These are phyloP conservation scores for Pythium monospermum DNA, from an alignment of 352 stramenopile species.

Conservation along the genomic window DNA sequence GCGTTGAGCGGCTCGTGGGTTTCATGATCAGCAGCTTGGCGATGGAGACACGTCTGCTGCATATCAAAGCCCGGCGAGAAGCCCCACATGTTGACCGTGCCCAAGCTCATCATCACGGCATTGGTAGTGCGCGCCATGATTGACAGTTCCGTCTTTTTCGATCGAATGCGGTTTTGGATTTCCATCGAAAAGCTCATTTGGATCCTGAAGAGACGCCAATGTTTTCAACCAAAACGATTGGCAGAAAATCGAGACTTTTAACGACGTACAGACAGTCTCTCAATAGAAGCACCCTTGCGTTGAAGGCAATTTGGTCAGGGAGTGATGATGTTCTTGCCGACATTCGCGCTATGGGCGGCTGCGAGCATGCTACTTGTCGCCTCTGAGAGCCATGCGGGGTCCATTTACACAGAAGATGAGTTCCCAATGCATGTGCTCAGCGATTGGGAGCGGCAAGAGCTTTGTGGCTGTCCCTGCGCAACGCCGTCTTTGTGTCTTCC, in stretches of 20 bases:
- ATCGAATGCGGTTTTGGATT: background rate
- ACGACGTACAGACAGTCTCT: constrained; percentile 1
- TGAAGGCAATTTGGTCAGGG: constrained; percentile 3
- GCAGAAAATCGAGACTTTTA: background rate
- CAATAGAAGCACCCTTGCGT: background rate
- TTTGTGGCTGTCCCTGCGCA: constrained; percentile 48
- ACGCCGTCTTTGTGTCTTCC: constrained; percentile 48
- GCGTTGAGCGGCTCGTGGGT: constrained; percentile 37
- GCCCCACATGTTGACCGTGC: constrained; percentile 84
- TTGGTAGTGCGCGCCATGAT: constrained; percentile 49
- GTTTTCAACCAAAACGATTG: too few relatives aligned
- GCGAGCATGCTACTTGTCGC: background rate
- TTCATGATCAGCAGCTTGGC: constrained; percentile 7
- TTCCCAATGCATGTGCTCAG: constrained; percentile 21
- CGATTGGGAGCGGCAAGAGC: constrained; percentile 25
- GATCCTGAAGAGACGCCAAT: constrained; percentile 18
- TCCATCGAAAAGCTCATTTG: constrained; percentile 2
- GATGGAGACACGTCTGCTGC: too few relatives aligned
- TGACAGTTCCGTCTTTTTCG: background rate
- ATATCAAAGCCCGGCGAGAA: constrained; percentile 80
- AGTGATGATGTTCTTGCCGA: background rate
- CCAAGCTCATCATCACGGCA: constrained; percentile 68
- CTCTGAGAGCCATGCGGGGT: background rate
- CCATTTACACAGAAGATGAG: background rate
- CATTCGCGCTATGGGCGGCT: constrained; percentile 17